Conservation (phyloP, 345 rosid species). For the Eucalyptus lansdowneana region DNA sequence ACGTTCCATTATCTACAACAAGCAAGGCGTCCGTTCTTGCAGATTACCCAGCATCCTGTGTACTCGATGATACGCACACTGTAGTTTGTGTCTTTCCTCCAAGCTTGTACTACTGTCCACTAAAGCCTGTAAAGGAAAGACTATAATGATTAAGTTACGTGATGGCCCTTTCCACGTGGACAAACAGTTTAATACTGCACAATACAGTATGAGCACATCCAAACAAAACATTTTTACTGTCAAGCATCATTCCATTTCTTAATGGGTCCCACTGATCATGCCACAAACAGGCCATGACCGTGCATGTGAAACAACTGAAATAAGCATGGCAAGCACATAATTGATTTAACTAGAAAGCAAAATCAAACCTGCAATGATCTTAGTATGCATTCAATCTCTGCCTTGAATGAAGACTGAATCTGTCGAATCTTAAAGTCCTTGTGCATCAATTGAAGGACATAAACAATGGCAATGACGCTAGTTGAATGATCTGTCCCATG, state of each 20-base stretch:
- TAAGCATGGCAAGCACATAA: neutral
- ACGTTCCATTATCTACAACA: neutral
- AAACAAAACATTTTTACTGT: neutral
- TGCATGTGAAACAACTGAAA: neutral
- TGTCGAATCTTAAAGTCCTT: constrained; percentile 33
- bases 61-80: constrained; percentile 26
- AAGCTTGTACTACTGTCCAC: constrained; percentile 28
- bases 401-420: constrained; percentile 21
- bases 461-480: constrained; percentile 25
- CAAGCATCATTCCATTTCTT: neutral
- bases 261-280: neutral
- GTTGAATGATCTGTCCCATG: constrained; percentile 2
- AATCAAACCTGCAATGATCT: constrained; percentile 44
- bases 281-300: neutral
- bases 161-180: neutral
- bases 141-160: neutral
- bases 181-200: neutral
- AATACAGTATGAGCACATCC: neutral
- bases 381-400: constrained; percentile 30
- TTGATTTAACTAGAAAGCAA: neutral
- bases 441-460: constrained; percentile 41
- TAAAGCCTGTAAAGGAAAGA: constrained; percentile 25
- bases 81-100: constrained; percentile 48
- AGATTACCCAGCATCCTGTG: neutral
- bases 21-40: neutral